Base-by-base conservation (phyloP, 2,329 filamentous ascomycete genomes). In the Fusarium sterilihyphosum region DNA sequence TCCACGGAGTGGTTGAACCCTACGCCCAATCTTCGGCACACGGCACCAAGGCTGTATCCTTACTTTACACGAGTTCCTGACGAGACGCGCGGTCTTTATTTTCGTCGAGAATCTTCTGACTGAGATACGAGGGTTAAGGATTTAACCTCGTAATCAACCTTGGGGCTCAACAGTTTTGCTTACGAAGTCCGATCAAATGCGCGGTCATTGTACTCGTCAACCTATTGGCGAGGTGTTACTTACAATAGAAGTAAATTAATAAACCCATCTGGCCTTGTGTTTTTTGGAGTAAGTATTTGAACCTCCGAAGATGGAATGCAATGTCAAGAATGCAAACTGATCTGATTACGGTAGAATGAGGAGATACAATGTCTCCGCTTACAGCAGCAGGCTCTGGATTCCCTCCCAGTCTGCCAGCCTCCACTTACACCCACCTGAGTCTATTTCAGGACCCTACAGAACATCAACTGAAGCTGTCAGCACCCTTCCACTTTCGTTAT, bases 31-130 rank as follows among this genome's bases (percentile, higher is more conserved):
- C 38, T 44, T 56, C 56, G 72, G 72, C 37, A 70, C 47, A 61
- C 49, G 52, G 59, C 59, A 50, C 35, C 60, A 69, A 69, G 38
- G 67, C 47, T 64, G 56, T 58, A 57, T 73, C 52, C 56, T 59
- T 29, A 37, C 24, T 29, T 52, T 40, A 29, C 47, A 59, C 38
- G 18, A 53, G 41, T 41, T 29, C 38, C 26, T 22, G 47, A 47
- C 20, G 18, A 58, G 54, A 66, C 53, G 67, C 67, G 67, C 44
- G 66, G 54, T 65, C 43, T 71, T 44, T 35, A n/a, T 44, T 22
- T 29, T 31, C 14, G n/a, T 60, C 41, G n/a, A 44, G 40, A 41
- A 49, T 40, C 38, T 44, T 41, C 40, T 71, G 41, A 54, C 22
- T 26, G 29, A 35, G 22, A 68, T 37, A 61, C 59, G 67, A 50